Evolutionary conservation across 129 eudicot genomes (phyloP).

Genomic region (Pseudognaphalium luteoalbum): DNA sequence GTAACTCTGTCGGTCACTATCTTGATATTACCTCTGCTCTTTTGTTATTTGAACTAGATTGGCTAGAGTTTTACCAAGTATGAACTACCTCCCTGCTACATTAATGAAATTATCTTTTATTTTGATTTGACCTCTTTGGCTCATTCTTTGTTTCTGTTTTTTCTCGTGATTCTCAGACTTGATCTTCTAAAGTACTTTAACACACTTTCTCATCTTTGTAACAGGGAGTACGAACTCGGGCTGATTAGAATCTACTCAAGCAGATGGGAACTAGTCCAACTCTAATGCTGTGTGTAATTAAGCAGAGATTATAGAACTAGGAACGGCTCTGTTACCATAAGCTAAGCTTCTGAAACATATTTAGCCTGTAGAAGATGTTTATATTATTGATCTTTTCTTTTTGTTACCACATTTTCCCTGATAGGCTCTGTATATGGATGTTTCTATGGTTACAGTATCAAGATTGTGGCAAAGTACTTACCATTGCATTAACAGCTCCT

Average conservation of each 20-base stretch:
- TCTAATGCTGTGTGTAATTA: slow-evolving; percentile 36
- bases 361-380: slow-evolving; percentile 41
- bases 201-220: slow-evolving; percentile 1
- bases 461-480: slow-evolving; percentile 20
- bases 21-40: not conserved
- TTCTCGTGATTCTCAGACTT: not conserved
- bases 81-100: not conserved
- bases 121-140: not conserved
- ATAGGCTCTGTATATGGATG: slow-evolving; percentile 37
- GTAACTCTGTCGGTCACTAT: not conserved
- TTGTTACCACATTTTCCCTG: slow-evolving; percentile 2
- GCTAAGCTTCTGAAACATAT: slow-evolving; percentile 35
- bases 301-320: slow-evolving; percentile 31
- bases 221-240: slow-evolving; percentile 45
- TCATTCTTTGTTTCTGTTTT: not conserved
- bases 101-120: not conserved
- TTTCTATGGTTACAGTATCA: slow-evolving; percentile 22
- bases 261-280: slow-evolving; percentile 18
- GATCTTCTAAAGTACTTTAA: not conserved
- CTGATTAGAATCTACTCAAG: slow-evolving; percentile 32
- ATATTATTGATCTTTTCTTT: slow-evolving; percentile 26
- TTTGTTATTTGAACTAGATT: not conserved
- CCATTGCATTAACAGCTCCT: slow-evolving; percentile 6
- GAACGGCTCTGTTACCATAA: slow-evolving; percentile 27
- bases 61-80: not conserved